phyloP scores from a whole-genome alignment of 139 green algal genomes.

The Chlorella ohadii region DNA sequence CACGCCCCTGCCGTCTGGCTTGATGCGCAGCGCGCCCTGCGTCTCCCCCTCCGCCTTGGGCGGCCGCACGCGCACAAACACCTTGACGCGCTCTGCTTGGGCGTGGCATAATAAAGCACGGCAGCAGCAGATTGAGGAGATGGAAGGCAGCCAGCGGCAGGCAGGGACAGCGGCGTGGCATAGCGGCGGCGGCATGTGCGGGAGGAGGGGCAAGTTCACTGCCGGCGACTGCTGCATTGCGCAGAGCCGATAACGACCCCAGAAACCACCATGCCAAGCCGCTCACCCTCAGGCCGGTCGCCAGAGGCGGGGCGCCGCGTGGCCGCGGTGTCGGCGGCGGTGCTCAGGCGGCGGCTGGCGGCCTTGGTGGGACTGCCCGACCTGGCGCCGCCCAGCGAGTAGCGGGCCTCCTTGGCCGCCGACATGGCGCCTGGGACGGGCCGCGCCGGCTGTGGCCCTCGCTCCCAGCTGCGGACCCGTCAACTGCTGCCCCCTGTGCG shows the following conservation, averaged over 20 bases:
- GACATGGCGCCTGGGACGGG: conserved; percentile 1
- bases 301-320: not conserved
- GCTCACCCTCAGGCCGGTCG: conserved; percentile 17
- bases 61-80: conserved; percentile 55
- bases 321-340: not conserved
- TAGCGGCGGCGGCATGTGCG: not conserved
- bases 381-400: conserved; percentile 19
- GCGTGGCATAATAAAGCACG: not conserved
- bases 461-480: too few relatives aligned
- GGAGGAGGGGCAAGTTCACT: too few relatives aligned
- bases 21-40: conserved; percentile 31
- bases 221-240: not conserved
- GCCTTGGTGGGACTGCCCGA: conserved; percentile 14
- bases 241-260: too few relatives aligned
- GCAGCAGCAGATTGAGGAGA: not conserved
- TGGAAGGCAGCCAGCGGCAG: not conserved
- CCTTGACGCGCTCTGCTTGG: conserved; percentile 54
- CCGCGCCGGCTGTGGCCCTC: not conserved
- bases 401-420: conserved; percentile 18
- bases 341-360: not conserved
- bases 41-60: conserved; percentile 43
- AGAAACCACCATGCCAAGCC: too few relatives aligned
- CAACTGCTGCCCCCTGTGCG: not conserved
- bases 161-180: too few relatives aligned
- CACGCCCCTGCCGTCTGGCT: conserved; percentile 26